Base-by-base conservation (phyloP, 192 early-diverging fungal species). In the Spizellomyces punctatus region DNA sequence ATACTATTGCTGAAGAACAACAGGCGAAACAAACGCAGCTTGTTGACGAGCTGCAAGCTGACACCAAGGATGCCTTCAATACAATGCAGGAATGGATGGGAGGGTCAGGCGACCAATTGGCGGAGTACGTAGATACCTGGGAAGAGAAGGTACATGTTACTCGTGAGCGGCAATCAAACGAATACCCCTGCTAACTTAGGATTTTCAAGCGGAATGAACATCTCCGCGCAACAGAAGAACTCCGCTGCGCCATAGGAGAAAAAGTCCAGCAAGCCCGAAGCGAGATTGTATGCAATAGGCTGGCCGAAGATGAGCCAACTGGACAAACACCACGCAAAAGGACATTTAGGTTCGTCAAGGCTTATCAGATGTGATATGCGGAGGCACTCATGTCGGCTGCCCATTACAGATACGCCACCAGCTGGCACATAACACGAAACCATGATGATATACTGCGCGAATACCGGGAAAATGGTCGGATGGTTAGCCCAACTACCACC, bases 321-420 rank as follows among this genome's bases (percentile, higher is more conserved):
- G 81, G 81, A 12, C 46, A 77, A 46, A 82, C 81, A 21, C 81
- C 81, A n/a, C 60, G 70, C 6, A 76, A 76, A 47, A 64, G 61
- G 49, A 50, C 66, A 36, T 70, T 79, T 48, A 27, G 70, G 81
- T 82, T 46, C 46, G 66, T 55, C 10, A 6, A 4, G n/a, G 46
- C 9, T 22, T 71, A 10, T 12, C 27, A 36, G 5, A 41, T 67
- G 43, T 17, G 2, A 6, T 4, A 63, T 2, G 43, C 36, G 14
- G 62, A 12, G 17, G 50, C 50, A 54, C 14, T 54, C 43, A 36
- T 5, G 2, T 62, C 14, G 21, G 27, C 8, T 27, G 47, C 14
- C n/a, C 19, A n/a, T 7, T 22, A 4, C 45, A 72, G 71, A 21
- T 72, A 43, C 46, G 71, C 62, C 7, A 72, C 71, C 10, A 58